Conservation (phyloP, 306 rosid genomes). For the Gleditsia sinensis region DNA sequence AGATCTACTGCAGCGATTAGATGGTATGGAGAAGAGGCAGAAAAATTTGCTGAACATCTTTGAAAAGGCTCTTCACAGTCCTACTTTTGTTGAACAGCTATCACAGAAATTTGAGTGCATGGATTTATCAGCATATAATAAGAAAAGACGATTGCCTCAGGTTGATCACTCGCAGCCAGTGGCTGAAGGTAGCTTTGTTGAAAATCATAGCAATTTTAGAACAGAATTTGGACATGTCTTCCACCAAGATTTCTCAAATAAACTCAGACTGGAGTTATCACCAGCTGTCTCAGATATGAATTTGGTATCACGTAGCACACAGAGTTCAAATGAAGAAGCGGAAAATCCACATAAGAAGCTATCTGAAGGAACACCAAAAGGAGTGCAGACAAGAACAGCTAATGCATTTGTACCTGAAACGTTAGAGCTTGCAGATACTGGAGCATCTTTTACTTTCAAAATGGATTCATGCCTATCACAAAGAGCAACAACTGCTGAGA, state of each 20-base stretch:
- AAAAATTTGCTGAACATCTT: conserved; percentile 50
- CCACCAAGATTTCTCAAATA: conserved; percentile 83
- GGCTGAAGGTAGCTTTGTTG: conserved; percentile 62
- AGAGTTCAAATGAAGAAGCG: conserved; percentile 84
- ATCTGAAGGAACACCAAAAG: conserved; percentile 63
- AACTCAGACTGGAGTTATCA: conserved; percentile 81
- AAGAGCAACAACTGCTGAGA: conserved; percentile 49
- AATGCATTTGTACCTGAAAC: conserved; percentile 67
- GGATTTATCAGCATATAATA: conserved; percentile 78
- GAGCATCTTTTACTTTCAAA: conserved; percentile 77
- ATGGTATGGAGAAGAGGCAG: conserved; percentile 74
- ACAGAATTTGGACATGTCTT: conserved; percentile 68
- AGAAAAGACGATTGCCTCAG: conserved; percentile 88
- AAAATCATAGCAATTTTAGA: conserved; percentile 66
- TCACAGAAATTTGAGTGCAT: conserved; percentile 70
- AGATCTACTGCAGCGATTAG: conserved; percentile 58
- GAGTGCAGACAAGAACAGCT: conserved; percentile 51
- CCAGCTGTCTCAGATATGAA: conserved; percentile 84
- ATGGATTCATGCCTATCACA: conserved; percentile 68
- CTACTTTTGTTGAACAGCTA: conserved; percentile 66
- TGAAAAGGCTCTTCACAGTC: conserved; percentile 74
- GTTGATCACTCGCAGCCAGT: conserved; percentile 51
- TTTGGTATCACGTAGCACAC: conserved; percentile 82
- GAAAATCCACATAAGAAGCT: conserved; percentile 57
- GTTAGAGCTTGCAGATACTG: conserved; percentile 88